Base-by-base conservation (phyloP, 768 basidiomycete genomes). In the Russula ochroleuca region DNA sequence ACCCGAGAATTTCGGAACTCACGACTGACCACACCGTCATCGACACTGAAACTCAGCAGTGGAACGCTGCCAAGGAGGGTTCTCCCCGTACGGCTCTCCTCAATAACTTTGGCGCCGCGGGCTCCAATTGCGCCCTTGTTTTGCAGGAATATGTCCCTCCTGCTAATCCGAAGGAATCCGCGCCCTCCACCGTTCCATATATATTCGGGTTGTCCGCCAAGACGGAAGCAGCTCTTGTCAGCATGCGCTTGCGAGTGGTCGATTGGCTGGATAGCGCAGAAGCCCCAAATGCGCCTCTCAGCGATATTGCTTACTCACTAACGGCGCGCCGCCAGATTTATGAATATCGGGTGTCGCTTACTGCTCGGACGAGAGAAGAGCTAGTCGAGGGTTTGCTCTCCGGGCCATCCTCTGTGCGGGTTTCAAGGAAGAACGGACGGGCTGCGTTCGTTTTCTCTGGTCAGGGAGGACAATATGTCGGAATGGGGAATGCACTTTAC, bases 41-140 rank as follows among this genome's bases (percentile, higher is more conserved):
- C 47, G 73, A 80, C 65, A 79, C 74, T 0, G 57, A 63, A 15
- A 66, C 75, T 0, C 62, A 69, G 1, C 67, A 74, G 2, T 90
- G 88, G 87, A 28, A 57, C 10, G 68, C 74, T n/a, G 69, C 72
- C 10, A 69, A 70, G 3, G 67, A 65, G 9, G 74, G 77, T 6
- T 62, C 66, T 35, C 74, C 78, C 14, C 78, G 86, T 8, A 64
- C 83, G 8, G 86, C 85, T 1, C 67, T 90, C 28, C 74, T 91
- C 59, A 89, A 88, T 68, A 90, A 88, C 67, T 91, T 88, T 67
- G 89, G 89, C 21, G 88, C 88, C 0, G 79, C 87, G 25, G 88
- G 88, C 0, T 88, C 87, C 9, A 90, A 90, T 63, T 78, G 81
- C 2, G 81, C 85, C 0, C 68, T 88, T 14, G 52, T 90, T 8